A percentile compares a stretch with the other conserved stretches of the same genome.
Evolutionary conservation across 1,284 basidiomycete genomes (phyloP).

Genomic region (Tilletia setariae): DNA sequence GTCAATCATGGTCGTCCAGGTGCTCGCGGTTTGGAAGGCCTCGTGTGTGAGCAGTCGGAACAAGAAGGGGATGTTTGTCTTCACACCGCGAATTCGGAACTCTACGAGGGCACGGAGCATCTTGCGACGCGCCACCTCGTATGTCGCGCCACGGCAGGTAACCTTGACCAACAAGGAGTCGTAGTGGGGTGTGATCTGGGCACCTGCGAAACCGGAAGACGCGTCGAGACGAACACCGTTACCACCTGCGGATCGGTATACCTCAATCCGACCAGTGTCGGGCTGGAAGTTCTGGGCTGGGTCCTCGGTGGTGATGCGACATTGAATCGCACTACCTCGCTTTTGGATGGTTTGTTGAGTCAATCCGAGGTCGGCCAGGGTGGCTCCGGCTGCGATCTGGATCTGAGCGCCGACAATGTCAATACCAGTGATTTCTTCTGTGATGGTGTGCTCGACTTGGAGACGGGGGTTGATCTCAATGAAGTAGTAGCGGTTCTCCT

Average conservation of each 20-base stretch:
- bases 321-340: conserved; percentile 96
- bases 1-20: conserved; percentile 86
- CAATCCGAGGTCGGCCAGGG: conserved; percentile 88
- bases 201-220: conserved; percentile 95
- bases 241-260: conserved; percentile 96
- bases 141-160: conserved; percentile 91
- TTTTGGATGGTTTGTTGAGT: conserved; percentile 95
- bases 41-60: conserved; percentile 98
- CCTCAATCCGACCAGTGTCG: conserved; percentile 98
- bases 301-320: conserved; percentile 99
- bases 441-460: conserved; percentile 63
- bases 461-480: conserved; percentile 69
- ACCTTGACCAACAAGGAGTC: conserved; percentile 97
- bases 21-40: conserved; percentile 89
- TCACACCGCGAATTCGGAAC: conserved; percentile 98
- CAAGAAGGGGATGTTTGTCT: conserved; percentile 95
- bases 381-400: conserved; percentile 95
- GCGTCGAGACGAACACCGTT: conserved; percentile 98
- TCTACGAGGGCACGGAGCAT: conserved; percentile 98
- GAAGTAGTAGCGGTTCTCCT: conserved; percentile 92
- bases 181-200: conserved; percentile 99
- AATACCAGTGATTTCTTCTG: conserved; percentile 97
- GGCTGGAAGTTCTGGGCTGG: conserved; percentile 87
- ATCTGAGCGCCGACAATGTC: conserved; percentile 98
- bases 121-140: conserved; percentile 96